phyloP scores from a whole-genome alignment of 108 stramenopile species.

The Ochromonas danica region DNA sequence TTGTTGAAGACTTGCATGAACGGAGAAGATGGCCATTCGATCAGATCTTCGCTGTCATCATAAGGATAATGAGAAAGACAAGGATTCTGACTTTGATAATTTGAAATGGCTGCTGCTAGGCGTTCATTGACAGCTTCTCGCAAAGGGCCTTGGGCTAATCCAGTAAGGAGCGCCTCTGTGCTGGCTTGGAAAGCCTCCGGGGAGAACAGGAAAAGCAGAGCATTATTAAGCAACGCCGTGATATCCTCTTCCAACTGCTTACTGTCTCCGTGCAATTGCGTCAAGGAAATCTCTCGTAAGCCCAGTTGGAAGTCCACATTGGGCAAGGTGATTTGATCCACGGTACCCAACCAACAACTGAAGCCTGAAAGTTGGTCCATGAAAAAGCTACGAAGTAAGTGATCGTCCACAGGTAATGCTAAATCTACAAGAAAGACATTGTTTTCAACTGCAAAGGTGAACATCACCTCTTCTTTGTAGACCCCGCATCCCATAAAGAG shows the following conservation, averaged over 20 bases:
- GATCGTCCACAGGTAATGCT: background rate
- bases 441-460: background rate
- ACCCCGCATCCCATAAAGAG: too few species aligned
- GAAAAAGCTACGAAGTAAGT: background rate
- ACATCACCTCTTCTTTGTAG: background rate
- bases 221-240: slow-evolving; percentile 1
- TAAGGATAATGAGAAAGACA: slow-evolving; percentile 24
- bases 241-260: background rate
- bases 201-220: background rate
- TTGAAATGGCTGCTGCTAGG: background rate
- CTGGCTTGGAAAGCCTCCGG: background rate
- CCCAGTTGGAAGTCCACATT: background rate
- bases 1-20: background rate
- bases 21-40: background rate
- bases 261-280: background rate
- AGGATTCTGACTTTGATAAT: background rate
- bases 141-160: slow-evolving; percentile 8
- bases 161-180: background rate
- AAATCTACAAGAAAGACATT: background rate
- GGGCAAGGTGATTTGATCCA: slow-evolving; percentile 4
- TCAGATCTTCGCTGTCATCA: background rate
- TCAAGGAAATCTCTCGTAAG: background rate
- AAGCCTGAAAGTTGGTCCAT: slow-evolving; percentile 7
- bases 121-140: background rate
- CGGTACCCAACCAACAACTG: background rate